phyloP scores from a whole-genome alignment of 495 filamentous ascomycete genomes.

The Aspergillus conjunctus region DNA sequence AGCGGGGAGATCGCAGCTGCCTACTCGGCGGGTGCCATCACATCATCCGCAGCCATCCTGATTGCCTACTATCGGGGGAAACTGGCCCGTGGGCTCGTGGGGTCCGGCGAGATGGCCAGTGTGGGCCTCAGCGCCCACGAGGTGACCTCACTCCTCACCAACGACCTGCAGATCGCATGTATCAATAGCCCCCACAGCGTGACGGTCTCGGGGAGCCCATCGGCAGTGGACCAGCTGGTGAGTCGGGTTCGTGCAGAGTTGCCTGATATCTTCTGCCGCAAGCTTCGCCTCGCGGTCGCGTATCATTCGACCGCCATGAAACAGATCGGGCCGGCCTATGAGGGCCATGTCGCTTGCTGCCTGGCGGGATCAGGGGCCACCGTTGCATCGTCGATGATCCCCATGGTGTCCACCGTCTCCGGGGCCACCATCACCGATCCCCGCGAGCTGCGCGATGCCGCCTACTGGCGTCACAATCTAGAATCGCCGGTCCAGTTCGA shows the following conservation, averaged over 20 bases:
- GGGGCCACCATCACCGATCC: constrained; percentile 19
- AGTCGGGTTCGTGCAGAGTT: too few relatives aligned
- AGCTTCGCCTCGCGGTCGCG: constrained; percentile 43
- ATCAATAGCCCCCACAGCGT: constrained; percentile 28
- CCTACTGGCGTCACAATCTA: constrained; percentile 49
- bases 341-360: constrained; percentile 21
- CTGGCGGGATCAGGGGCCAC: too few relatives aligned
- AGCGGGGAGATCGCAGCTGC: constrained; percentile 30
- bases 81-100: not conserved
- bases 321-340: constrained; percentile 4
- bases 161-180: constrained; percentile 17
- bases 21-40: constrained; percentile 16
- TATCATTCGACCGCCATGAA: constrained; percentile 42
- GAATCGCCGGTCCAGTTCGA: constrained; percentile 43
- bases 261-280: constrained; percentile 27
- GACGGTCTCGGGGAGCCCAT: constrained; percentile 30
- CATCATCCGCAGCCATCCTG: not conserved
- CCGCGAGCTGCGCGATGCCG: constrained; percentile 31
- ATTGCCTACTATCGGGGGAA: not conserved
- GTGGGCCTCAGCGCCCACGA: constrained; percentile 22
- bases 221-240: too few relatives aligned
- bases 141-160: constrained; percentile 16
- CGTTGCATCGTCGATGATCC: constrained; percentile 23
- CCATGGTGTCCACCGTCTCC: constrained; percentile 38
- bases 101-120: not conserved